These are phyloP conservation scores for Blastobotrys arbuscula DNA, from an alignment of 1,139 yeast species.

Conservation along the genomic window DNA sequence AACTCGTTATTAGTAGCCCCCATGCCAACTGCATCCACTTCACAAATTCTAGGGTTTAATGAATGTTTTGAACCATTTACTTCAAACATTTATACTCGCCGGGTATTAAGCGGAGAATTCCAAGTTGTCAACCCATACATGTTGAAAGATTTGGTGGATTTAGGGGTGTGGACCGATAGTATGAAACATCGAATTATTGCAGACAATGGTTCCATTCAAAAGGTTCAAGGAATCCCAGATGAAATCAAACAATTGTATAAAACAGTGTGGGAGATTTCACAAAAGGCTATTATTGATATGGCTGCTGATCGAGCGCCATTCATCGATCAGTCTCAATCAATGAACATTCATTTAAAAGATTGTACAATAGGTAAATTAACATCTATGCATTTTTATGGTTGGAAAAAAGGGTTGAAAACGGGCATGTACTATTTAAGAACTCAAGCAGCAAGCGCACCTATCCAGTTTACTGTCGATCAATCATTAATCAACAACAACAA, in stretches of 20 bases:
- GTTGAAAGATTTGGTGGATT: conserved; percentile 59
- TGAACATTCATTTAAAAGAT: conserved; percentile 66
- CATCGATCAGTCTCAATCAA: conserved; percentile 82
- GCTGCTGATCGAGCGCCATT: conserved; percentile 87
- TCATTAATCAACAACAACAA: conserved; percentile 16
- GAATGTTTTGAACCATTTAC: conserved; percentile 81
- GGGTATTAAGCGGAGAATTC: conserved; percentile 75
- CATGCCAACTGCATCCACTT: conserved; percentile 87
- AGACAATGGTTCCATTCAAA: conserved; percentile 73
- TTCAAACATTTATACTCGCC: conserved; percentile 68
- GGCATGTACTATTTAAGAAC: conserved; percentile 90
- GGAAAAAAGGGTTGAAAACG: conserved; percentile 85
- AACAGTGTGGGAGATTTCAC: conserved; percentile 92
- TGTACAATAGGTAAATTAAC: conserved; percentile 80
- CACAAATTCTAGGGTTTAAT: conserved; percentile 72
- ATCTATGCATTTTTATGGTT: conserved; percentile 84
- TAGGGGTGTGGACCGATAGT: conserved; percentile 63
- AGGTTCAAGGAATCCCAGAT: conserved; percentile 58
- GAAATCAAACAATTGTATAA: conserved; percentile 64
- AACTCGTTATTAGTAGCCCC: conserved; percentile 75
- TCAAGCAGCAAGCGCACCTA: conserved; percentile 86
- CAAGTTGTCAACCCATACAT: conserved; percentile 71
- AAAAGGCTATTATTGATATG: conserved; percentile 69
- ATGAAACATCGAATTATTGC: conserved; percentile 65
- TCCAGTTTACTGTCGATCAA: conserved; percentile 69